Evolutionary conservation across 2,329 filamentous ascomycete genomes (phyloP).

Genomic region (Venturia asperata): DNA sequence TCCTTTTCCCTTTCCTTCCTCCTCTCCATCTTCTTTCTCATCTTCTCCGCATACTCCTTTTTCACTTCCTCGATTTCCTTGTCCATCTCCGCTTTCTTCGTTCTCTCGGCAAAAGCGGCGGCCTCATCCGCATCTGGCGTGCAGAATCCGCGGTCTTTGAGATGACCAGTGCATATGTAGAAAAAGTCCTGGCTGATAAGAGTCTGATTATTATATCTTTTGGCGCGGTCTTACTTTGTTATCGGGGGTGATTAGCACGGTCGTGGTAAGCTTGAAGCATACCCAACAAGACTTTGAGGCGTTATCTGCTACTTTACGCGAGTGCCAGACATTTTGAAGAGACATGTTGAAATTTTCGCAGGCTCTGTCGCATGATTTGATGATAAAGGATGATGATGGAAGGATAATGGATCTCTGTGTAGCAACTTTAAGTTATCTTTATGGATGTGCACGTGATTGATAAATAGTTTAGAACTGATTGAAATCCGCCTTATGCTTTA

Average conservation of each 20-base stretch:
- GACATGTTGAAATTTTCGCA: constrained; percentile 17
- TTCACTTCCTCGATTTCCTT: constrained; percentile 44
- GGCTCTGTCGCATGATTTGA: background rate
- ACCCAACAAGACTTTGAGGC: constrained; percentile 79
- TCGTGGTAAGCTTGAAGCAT: constrained; percentile 82
- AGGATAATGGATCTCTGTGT: background rate
- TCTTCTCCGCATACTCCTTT: constrained; percentile 44
- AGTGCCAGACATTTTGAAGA: constrained; percentile 72
- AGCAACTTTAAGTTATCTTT: background rate
- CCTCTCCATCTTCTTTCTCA: constrained; percentile 51
- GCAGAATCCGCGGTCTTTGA: constrained; percentile 78
- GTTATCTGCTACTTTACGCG: constrained; percentile 80
- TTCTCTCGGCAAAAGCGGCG: constrained; percentile 46
- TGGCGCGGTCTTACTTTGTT: constrained; percentile 60
- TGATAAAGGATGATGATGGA: background rate
- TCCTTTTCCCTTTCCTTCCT: constrained; percentile 37
- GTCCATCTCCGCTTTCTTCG: constrained; percentile 43
- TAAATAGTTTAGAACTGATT: background rate
- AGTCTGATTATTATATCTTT: background rate
- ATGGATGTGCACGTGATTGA: background rate
- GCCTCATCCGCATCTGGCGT: constrained; percentile 63
- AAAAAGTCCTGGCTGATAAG: constrained; percentile 66
- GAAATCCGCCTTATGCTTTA: background rate
- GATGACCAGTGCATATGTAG: constrained; percentile 76
- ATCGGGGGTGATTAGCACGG: constrained; percentile 80